A percentile compares a stretch with the other conserved stretches of the same genome.
phyloP scores from a whole-genome alignment of 345 rosid species.

The Murraya paniculata region DNA sequence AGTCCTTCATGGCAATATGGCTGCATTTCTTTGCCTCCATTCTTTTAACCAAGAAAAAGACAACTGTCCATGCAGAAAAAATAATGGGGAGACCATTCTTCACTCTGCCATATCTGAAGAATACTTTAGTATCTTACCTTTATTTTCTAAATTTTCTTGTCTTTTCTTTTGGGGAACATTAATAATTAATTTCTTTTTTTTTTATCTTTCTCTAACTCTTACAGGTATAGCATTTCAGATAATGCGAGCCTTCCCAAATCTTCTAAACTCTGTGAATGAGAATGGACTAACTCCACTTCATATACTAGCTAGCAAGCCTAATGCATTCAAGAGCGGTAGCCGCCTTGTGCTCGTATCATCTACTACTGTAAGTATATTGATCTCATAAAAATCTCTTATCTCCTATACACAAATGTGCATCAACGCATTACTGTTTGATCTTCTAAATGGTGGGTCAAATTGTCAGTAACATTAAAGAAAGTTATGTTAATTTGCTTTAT shows the following conservation, averaged over 20 bases:
- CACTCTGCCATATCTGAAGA: slow-evolving; percentile 27
- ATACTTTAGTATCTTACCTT: slow-evolving; percentile 14
- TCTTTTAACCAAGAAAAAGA: neutral
- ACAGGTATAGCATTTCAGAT: neutral
- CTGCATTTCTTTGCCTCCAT: slow-evolving; percentile 34
- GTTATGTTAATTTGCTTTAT: too few relatives aligned
- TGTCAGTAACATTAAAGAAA: too few relatives aligned
- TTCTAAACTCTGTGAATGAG: neutral
- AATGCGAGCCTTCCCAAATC: neutral
- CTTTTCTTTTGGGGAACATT: too few relatives aligned
- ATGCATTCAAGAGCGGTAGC: slow-evolving; percentile 1
- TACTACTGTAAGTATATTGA: neutral
- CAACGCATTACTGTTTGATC: too few relatives aligned
- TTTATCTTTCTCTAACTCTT: too few relatives aligned
- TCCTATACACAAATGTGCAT: too few relatives aligned
- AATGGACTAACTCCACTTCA: neutral
- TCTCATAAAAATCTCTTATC: too few relatives aligned
- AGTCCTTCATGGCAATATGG: slow-evolving; percentile 30
- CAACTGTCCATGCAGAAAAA: neutral
- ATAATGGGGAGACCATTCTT: slow-evolving; percentile 27
- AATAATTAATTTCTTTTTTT: too few relatives aligned
- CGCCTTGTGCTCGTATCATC: neutral
- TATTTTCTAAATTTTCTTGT: too few relatives aligned
- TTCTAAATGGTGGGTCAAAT: too few relatives aligned
- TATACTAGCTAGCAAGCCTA: neutral